Evolutionary conservation across 495 filamentous ascomycete species (phyloP).

Genomic region (Penicillium lagena): DNA sequence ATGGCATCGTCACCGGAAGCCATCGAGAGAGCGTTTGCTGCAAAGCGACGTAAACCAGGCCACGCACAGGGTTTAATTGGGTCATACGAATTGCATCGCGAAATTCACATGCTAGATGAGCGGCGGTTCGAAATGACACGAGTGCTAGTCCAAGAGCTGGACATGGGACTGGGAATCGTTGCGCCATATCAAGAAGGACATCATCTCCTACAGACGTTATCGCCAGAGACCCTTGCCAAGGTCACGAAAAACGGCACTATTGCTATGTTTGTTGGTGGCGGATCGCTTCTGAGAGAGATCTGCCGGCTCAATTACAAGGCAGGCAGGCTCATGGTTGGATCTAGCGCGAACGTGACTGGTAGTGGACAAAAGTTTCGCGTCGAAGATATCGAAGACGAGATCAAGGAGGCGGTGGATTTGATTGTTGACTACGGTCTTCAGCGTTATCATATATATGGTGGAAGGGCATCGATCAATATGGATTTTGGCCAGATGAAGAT

Average conservation of each 20-base stretch:
- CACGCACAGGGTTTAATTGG: slow-evolving; percentile 20
- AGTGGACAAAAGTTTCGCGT: slow-evolving; percentile 19
- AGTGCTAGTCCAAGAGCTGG: slow-evolving; percentile 18
- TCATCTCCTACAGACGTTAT: slow-evolving; percentile 4
- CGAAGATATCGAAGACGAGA: slow-evolving; percentile 22
- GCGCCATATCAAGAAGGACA: slow-evolving; percentile 7
- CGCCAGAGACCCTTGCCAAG: slow-evolving; percentile 1
- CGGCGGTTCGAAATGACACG: slow-evolving; percentile 18
- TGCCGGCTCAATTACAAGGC: slow-evolving; percentile 10
- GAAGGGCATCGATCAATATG: slow-evolving; percentile 10
- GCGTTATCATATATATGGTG: slow-evolving; percentile 15
- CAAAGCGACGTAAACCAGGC: slow-evolving; percentile 15
- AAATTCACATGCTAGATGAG: slow-evolving; percentile 13
- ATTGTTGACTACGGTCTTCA: slow-evolving; percentile 27
- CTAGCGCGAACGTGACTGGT: slow-evolving; percentile 22
- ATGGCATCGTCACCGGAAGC: slow-evolving; percentile 13
- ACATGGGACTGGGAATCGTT: slow-evolving; percentile 12
- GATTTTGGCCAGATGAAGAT: slow-evolving; percentile 18
- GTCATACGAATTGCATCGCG: slow-evolving; percentile 10
- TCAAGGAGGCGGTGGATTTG: slow-evolving; percentile 17
- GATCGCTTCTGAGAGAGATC: slow-evolving; percentile 15
- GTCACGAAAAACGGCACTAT: slow-evolving; percentile 17
- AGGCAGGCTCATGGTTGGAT: slow-evolving; percentile 15
- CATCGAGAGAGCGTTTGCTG: slow-evolving; percentile 13
- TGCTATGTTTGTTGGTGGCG: slow-evolving; percentile 10